A percentile compares a stretch with the other conserved stretches of the same genome.
These are phyloP conservation scores for Blepharisma japonicum DNA, from an alignment of 73 alveolate genomes.

Conservation along the genomic window DNA sequence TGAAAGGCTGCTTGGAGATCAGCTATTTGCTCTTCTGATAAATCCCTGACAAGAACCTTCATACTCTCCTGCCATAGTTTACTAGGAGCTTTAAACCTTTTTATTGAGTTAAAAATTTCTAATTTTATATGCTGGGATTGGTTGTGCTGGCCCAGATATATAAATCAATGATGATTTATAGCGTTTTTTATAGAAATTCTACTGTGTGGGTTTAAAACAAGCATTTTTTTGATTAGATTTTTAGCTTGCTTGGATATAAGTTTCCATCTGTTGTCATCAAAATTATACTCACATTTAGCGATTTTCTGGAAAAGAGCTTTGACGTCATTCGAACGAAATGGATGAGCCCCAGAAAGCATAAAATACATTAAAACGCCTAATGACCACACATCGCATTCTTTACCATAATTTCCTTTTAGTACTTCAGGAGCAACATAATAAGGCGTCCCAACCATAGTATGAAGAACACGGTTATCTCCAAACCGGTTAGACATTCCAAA, in stretches of 20 bases:
- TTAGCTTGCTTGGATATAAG: constrained; percentile 43
- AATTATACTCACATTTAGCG: neutral
- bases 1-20: constrained; percentile 10
- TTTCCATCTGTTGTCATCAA: constrained; percentile 42
- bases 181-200: constrained; percentile 72
- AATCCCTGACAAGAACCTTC: constrained; percentile 27
- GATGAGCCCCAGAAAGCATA: constrained; percentile 46
- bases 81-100: constrained; percentile 20
- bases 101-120: neutral
- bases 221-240: constrained; percentile 37
- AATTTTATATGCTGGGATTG: neutral
- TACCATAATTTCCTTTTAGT: constrained; percentile 38
- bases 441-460: constrained; percentile 37
- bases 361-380: constrained; percentile 47
- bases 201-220: constrained; percentile 57
- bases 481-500: constrained; percentile 29
- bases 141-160: neutral
- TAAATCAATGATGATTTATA: constrained; percentile 71
- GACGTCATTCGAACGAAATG: constrained; percentile 36
- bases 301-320: constrained; percentile 1
- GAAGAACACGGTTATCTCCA: constrained; percentile 14
- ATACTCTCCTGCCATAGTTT: constrained; percentile 27
- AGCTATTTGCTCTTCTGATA: constrained; percentile 8
- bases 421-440: constrained; percentile 33
- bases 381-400: constrained; percentile 45